These are phyloP conservation scores for Bolboschoenoplectus hybrid DNA, from an alignment of 202 grass and related monocot species.

Conservation along the genomic window DNA sequence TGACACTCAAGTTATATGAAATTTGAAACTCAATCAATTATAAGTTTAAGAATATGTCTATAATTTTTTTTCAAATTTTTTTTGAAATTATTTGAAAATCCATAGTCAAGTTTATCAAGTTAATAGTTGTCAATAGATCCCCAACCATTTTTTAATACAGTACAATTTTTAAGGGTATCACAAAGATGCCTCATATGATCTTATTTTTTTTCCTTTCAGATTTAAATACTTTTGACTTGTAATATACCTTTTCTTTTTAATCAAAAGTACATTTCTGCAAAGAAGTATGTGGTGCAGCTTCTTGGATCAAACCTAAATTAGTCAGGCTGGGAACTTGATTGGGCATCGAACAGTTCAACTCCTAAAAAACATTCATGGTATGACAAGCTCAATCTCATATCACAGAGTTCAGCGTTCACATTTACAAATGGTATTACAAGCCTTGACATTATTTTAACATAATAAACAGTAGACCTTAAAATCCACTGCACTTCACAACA, in stretches of 20 bases:
- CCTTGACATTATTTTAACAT: background rate
- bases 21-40: too few relatives aligned
- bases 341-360: background rate
- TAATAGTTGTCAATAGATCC: too few relatives aligned
- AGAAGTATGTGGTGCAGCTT: background rate
- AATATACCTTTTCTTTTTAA: background rate
- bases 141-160: background rate
- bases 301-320: conserved; percentile 21
- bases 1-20: too few relatives aligned
- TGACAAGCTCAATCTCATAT: background rate
- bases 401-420: background rate
- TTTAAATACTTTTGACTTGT: background rate
- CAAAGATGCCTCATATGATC: background rate
- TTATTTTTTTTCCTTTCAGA: background rate
- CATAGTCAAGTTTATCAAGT: too few relatives aligned
- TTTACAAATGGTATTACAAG: conserved; percentile 13
- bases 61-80: too few relatives aligned
- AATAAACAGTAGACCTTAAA: background rate
- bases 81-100: too few relatives aligned
- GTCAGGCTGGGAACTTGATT: background rate
- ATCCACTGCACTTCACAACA: background rate
- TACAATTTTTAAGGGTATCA: background rate
- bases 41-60: too few relatives aligned
- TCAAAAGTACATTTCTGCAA: background rate
- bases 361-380: background rate